Base-by-base conservation (phyloP, 139 green algal genomes). In the Eudorina sp. region DNA sequence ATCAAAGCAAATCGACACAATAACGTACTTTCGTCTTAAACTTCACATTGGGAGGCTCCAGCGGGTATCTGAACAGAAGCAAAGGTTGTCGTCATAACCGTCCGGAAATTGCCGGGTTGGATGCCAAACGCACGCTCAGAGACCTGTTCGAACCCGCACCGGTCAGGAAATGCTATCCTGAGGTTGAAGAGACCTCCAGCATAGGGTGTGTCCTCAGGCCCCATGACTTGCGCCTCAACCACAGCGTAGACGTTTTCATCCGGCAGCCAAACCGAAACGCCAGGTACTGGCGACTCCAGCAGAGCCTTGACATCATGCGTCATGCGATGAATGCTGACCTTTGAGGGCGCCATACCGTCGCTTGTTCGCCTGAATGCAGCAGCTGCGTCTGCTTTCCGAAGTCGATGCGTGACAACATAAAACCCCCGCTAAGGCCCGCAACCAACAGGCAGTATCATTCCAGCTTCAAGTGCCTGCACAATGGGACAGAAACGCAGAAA, bases 21-120 rank as follows among this genome's bases (percentile, higher is more conserved):
- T n/a, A n/a, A n/a, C n/a, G 23, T 53, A 87, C 81, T 64, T 68
- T 66, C 13, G 81, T 87, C 21, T 41, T 51, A 45, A 87, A 87
- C 60, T 87, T 87, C 25, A 87, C 62, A 43, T 87, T 87, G 0
- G 83, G 83, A 4, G 83, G 83, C 36, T 88, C 83, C 25, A 73
- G 40, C 0, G 83, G 83, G 38, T 88, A 88, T 36, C 83, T 88
- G 83, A 40, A 86, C 36, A n/a, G 11, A 45, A 29, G 8, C 31
- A 83, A 69, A 23, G 1, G 68, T 48, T 79, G 43, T 27, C 36
- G 64, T 9, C n/a, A 31, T 31, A 43, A 73, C n/a, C 4, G 69
- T 58, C 13, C 16, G 51, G 13, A 16, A 25, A 16, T 58, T 58
- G 16, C 16, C 51, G 51, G 13, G 51, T 16, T 58, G 13, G 51